Evolutionary conservation across 2,329 filamentous ascomycete species (phyloP), one percentile per base, ranked within the genome.

Genomic region (Cytospora paraplurivora): DNA sequence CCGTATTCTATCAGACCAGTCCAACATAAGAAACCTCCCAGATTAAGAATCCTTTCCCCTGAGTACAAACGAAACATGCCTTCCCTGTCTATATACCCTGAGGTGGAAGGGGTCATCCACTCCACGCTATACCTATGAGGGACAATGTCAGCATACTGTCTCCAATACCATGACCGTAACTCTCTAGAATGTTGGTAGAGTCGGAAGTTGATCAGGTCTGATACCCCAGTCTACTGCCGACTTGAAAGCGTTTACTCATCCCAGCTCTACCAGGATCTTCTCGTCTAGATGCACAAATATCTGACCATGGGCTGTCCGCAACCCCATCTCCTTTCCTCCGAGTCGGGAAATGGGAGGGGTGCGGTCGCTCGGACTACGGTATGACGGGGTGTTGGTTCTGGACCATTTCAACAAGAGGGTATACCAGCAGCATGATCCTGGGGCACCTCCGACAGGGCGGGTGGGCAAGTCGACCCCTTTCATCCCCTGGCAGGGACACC

Each of bases 391-490:
- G 27, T 27, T 4, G 5, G 21, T 19, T 19, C n/a, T 47, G 44
- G 44, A 21, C 27, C 21, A 47, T 10, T 6, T 11, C 44, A 65
- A 56, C 60, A 59, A 35, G 56, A 61, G 51, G 53, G 55, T 44
- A 21, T 47, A 47, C 44, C 47, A 47, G 34, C 34, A 53, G 41
- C 41, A 47, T 49, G 32, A 57, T 34, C 55, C 55, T 55, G 55
- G 55, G 19, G 41, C 33, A 21, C 37, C 37, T 27, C 49, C 37
- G 51, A 51, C 54, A 62, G 54, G 60, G 34, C 52, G 47, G 37
- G n/a, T 52, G 61, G 51, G 35, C 55, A 63, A 54, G 52, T 27
- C 32, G 19, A 38, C 53, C 62, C 59, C 62, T 54, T 55, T 35
- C 51, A 51, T 53, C 49, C 35, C 52, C 57, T 47, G n/a, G 19